phyloP scores from a whole-genome alignment of 768 basidiomycete genomes.

The Candolleomyces aberdarensis region DNA sequence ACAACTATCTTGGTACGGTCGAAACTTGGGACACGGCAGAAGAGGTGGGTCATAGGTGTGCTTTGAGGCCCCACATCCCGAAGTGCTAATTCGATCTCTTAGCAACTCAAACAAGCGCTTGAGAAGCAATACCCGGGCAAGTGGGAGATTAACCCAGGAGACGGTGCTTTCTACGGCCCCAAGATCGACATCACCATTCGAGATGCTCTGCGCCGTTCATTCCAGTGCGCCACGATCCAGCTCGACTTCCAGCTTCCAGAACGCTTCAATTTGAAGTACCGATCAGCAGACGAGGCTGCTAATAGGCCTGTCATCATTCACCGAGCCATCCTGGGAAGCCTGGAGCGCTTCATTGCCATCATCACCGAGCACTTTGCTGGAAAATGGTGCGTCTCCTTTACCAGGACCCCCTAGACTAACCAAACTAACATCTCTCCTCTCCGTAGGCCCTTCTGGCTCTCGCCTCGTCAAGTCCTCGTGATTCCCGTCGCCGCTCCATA shows the following conservation, averaged over 20 bases:
- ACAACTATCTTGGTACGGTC: conserved; percentile 86
- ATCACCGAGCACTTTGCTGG: conserved; percentile 97
- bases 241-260: conserved; percentile 98
- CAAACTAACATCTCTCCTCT: not conserved
- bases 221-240: conserved; percentile 98
- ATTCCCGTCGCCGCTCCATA: conserved; percentile 90
- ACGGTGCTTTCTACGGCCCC: conserved; percentile 99
- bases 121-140: conserved; percentile 83
- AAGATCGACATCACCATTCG: conserved; percentile 98
- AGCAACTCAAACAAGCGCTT: conserved; percentile 84
- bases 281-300: conserved; percentile 69
- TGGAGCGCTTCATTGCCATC: conserved; percentile 96
- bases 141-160: conserved; percentile 93
- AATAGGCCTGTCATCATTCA: conserved; percentile 96
- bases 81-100: conserved; percentile 7
- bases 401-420: not conserved
- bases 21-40: conserved; percentile 93
- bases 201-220: conserved; percentile 88
- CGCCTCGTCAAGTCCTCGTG: conserved; percentile 92
- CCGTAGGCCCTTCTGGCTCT: conserved; percentile 94
- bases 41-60: conserved; percentile 41
- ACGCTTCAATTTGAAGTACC: conserved; percentile 93
- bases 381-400: conserved; percentile 69
- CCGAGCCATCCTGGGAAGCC: conserved; percentile 89
- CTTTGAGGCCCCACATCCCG: not conserved